Percentiles rank a stretch among this genome's conserved stretches.
Conservation (phyloP, 2,329 filamentous ascomycete genomes). For the Grosmannia huntii region DNA sequence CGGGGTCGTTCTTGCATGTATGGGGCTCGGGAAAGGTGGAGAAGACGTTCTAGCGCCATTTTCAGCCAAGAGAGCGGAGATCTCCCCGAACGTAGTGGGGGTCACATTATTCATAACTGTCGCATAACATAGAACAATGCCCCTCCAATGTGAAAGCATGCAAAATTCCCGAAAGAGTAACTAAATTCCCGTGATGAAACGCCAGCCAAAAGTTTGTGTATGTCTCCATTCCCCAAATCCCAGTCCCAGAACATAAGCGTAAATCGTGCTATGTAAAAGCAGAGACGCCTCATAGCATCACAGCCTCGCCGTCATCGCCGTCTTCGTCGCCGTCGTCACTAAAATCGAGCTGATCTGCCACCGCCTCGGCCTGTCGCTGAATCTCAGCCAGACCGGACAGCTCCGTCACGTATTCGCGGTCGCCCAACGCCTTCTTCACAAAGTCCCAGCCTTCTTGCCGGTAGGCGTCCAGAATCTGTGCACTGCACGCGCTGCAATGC, state of each 20-base stretch:
- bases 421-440: constrained; percentile 58
- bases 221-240: not conserved
- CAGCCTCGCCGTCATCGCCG: constrained; percentile 40
- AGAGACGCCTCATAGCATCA: constrained; percentile 25
- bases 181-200: not conserved
- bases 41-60: not conserved
- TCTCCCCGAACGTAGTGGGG: not conserved
- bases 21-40: not conserved
- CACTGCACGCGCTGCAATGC: constrained; percentile 69
- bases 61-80: not conserved
- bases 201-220: not conserved
- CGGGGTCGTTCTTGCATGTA: not conserved
- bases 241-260: not conserved
- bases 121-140: not conserved
- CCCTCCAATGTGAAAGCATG: no score
- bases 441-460: constrained; percentile 60
- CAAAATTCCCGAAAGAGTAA: no score
- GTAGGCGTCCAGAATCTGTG: constrained; percentile 56
- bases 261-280: not conserved
- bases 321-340: constrained; percentile 40
- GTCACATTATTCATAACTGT: not conserved
- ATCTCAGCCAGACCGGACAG: constrained; percentile 63
- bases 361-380: constrained; percentile 43
- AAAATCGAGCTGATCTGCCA: constrained; percentile 44
- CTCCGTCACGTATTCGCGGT: constrained; percentile 68